Evolutionary conservation across 345 rosid species (phyloP).

Genomic region (Acer campestre): DNA sequence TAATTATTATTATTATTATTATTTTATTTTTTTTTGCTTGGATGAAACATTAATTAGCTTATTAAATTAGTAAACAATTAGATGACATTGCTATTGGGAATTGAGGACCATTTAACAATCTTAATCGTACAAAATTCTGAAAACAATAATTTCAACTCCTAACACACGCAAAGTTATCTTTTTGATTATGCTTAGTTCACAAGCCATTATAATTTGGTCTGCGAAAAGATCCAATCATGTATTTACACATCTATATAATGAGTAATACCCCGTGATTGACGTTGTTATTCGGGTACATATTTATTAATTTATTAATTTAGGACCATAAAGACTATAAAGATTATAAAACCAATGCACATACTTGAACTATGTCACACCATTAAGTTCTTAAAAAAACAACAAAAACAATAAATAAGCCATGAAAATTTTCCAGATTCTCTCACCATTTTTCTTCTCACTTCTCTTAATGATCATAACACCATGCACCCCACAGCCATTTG

Average conservation of each 20-base stretch:
- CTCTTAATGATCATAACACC: conserved; percentile 18
- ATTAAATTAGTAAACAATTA: too few species aligned
- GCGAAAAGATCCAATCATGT: too few species aligned
- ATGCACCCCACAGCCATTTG: conserved; percentile 33
- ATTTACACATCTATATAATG: too few species aligned
- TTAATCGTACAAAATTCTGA: neutral
- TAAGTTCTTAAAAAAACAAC: neutral
- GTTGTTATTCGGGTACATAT: neutral
- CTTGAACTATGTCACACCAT: neutral
- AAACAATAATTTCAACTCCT: neutral
- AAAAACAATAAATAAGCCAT: conserved; percentile 7
- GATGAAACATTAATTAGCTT: neutral
- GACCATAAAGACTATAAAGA: neutral
- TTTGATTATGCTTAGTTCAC: neutral
- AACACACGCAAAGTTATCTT: neutral
- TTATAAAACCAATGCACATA: conserved; percentile 2
- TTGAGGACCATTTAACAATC: neutral
- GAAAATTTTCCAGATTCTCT: conserved; percentile 4
- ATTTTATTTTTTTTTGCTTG: neutral
- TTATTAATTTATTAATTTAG: neutral
- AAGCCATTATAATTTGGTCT: neutral
- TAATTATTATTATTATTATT: neutral
- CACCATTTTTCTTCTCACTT: conserved; percentile 17
- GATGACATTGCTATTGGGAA: too few species aligned
- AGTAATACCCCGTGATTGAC: neutral